A percentile compares a stretch with the other conserved stretches of the same genome.
These are phyloP conservation scores for Mucor saturninus DNA, from an alignment of 371 early-diverging fungal genomes.

Conservation along the genomic window DNA sequence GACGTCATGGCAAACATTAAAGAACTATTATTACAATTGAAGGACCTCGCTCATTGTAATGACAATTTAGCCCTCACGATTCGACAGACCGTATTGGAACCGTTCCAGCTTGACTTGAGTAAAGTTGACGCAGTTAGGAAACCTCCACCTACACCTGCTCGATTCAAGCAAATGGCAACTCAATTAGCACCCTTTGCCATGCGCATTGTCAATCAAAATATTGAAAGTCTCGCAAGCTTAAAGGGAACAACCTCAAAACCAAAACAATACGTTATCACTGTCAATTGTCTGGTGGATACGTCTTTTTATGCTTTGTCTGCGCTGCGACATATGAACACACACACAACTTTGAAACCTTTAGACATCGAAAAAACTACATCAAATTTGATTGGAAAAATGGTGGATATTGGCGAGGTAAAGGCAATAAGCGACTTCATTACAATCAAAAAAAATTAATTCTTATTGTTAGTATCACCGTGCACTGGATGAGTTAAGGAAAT, in stretches of 20 bases:
- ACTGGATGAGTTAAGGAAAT: conserved; percentile 40
- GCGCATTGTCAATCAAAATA: conserved; percentile 48
- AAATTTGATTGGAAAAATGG: conserved; percentile 49
- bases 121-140: conserved; percentile 19
- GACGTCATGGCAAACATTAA: conserved; percentile 18
- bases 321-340: conserved; percentile 42
- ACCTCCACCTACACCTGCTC: conserved; percentile 31
- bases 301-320: conserved; percentile 42
- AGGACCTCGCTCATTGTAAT: conserved; percentile 32
- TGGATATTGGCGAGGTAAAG: conserved; percentile 49
- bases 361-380: conserved; percentile 53
- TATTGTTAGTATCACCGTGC: conserved; percentile 42
- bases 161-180: conserved; percentile 32
- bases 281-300: conserved; percentile 46
- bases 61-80: conserved; percentile 31
- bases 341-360: conserved; percentile 35
- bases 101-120: conserved; percentile 37
- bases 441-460: not conserved
- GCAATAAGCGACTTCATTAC: not conserved
- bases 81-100: conserved; percentile 36
- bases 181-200: conserved; percentile 43
- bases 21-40: conserved; percentile 11
- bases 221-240: conserved; percentile 27
- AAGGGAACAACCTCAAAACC: conserved; percentile 10
- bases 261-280: conserved; percentile 15